These are phyloP conservation scores for Coniferiporia weirii DNA, from an alignment of 1,284 basidiomycete species.

Conservation along the genomic window DNA sequence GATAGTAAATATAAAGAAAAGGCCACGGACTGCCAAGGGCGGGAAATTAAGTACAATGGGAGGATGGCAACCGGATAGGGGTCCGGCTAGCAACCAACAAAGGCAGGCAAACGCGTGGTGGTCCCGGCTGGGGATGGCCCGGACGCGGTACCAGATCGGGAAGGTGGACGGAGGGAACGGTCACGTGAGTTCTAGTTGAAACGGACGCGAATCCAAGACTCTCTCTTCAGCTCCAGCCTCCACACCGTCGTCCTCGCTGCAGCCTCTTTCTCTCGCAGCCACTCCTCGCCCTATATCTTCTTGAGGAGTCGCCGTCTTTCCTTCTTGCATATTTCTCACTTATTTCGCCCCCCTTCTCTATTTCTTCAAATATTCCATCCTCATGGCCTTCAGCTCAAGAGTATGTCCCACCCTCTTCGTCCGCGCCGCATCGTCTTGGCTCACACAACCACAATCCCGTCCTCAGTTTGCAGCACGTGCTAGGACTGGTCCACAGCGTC, in stretches of 20 bases:
- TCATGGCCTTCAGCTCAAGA: conserved; percentile 18
- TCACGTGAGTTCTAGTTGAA: conserved; percentile 15
- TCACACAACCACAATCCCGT: neutral
- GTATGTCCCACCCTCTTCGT: conserved; percentile 8
- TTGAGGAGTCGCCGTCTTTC: conserved; percentile 22
- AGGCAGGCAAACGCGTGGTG: conserved; percentile 1
- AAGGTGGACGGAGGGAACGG: neutral
- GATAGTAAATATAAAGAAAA: neutral
- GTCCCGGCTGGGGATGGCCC: neutral
- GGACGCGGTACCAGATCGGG: neutral
- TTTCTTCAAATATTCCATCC: conserved; percentile 2
- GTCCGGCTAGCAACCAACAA: neutral
- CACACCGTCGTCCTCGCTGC: conserved; percentile 24
- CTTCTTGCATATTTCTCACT: conserved; percentile 28
- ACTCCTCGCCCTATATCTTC: conserved; percentile 17
- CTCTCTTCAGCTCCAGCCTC: conserved; percentile 22
- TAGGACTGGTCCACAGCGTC: conserved; percentile 41
- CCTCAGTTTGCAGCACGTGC: conserved; percentile 35
- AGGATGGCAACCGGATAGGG: neutral
- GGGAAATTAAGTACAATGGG: neutral
- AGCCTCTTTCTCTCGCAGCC: conserved; percentile 18
- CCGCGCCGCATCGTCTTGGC: neutral
- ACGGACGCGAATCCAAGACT: conserved; percentile 5
- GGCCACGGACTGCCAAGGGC: neutral
- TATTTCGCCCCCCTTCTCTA: conserved; percentile 11